Conservation (phyloP, 1,139 yeast species). For the Hyphopichia burtonii region DNA sequence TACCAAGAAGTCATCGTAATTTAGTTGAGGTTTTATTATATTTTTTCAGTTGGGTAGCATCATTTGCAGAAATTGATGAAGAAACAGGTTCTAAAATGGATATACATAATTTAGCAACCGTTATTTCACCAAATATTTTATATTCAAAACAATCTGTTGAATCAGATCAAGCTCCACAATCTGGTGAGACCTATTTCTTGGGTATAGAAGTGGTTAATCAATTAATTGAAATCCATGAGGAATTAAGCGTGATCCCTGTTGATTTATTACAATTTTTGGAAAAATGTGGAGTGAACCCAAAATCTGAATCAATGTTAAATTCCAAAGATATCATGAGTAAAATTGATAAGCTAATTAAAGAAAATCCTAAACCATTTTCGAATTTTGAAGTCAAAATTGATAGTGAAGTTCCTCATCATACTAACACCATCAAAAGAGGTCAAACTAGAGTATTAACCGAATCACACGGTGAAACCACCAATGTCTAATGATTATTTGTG, state of each 20-base stretch:
- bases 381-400: constrained; percentile 20
- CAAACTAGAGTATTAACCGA: constrained; percentile 31
- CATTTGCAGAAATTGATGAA: constrained; percentile 87
- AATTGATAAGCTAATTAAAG: constrained; percentile 17
- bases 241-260: constrained; percentile 72
- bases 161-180: constrained; percentile 21
- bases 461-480: constrained; percentile 26
- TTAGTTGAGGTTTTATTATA: constrained; percentile 81
- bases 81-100: constrained; percentile 96
- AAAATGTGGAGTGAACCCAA: constrained; percentile 26
- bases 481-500: constrained; percentile 3
- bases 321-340: constrained; percentile 40
- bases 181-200: constrained; percentile 77
- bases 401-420: constrained; percentile 18
- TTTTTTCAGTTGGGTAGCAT: constrained; percentile 93
- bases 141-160: constrained; percentile 45
- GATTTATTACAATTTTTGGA: constrained; percentile 45
- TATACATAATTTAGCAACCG: constrained; percentile 91
- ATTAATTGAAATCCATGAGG: constrained; percentile 80
- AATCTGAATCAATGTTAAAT: constrained; percentile 12
- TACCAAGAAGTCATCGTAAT: constrained; percentile 83
- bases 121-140: constrained; percentile 87
- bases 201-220: constrained; percentile 90
- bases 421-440: constrained; percentile 36
- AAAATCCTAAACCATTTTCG: constrained; percentile 14